Conservation (phyloP, 1,284 basidiomycete genomes). For the Phellinidium pouzarii region DNA sequence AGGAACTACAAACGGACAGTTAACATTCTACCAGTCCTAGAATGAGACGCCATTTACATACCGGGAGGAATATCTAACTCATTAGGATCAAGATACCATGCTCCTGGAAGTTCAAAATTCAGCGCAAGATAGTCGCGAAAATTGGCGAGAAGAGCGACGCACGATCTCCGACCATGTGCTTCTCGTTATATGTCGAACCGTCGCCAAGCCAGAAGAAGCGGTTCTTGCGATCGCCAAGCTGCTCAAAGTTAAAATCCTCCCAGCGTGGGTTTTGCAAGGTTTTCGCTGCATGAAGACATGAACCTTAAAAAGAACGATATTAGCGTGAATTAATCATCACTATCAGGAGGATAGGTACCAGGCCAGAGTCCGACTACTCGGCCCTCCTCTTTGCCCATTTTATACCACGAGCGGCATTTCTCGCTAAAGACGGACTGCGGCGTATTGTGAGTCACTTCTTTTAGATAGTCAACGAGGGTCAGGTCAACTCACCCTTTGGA, state of each 20-base stretch:
- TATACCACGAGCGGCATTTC: conserved; percentile 63
- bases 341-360: conserved; percentile 29
- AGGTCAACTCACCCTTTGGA: conserved; percentile 34
- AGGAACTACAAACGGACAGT: too few species aligned
- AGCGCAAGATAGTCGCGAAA: not conserved
- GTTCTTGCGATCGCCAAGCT: conserved; percentile 36
- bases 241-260: conserved; percentile 59
- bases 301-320: conserved; percentile 32
- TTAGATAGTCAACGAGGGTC: not conserved
- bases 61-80: conserved; percentile 38
- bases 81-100: conserved; percentile 41
- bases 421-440: conserved; percentile 51
- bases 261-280: conserved; percentile 50
- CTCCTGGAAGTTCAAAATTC: conserved; percentile 28
- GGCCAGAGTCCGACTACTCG: conserved; percentile 55
- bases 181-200: conserved; percentile 42
- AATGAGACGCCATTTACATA: too few species aligned
- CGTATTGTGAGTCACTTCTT: not conserved
- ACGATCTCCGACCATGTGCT: conserved; percentile 40
- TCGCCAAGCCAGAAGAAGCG: conserved; percentile 55
- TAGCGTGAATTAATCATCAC: not conserved
- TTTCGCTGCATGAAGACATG: conserved; percentile 44
- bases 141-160: conserved; percentile 23
- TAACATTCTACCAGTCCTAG: too few species aligned
- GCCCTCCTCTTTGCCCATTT: conserved; percentile 51